phyloP scores from a whole-genome alignment of 2,329 filamentous ascomycete species.

The Arthrobotrys sphaeroides region DNA sequence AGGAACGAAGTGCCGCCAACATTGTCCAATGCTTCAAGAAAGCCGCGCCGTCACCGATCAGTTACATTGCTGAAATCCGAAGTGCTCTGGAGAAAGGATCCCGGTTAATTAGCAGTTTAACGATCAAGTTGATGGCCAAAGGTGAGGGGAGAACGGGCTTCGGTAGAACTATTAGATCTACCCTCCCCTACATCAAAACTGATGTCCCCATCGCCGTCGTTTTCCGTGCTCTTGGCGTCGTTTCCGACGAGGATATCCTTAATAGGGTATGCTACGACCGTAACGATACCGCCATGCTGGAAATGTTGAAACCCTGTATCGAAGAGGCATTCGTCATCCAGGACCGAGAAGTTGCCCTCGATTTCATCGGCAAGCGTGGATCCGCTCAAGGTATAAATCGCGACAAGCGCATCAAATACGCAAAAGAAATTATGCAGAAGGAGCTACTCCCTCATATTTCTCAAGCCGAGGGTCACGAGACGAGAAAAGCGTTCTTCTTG shows the following conservation, averaged over 20 bases:
- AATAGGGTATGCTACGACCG: constrained; percentile 98
- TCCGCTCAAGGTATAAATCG: constrained; percentile 77
- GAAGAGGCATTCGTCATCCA: constrained; percentile 97
- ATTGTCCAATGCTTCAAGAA: constrained; percentile 99
- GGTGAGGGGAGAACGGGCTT: constrained; percentile 78
- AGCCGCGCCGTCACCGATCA: constrained; percentile 87
- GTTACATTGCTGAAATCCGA: constrained; percentile 93
- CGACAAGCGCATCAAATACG: constrained; percentile 90
- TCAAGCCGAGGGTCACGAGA: constrained; percentile 92
- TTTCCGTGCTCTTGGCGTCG: constrained; percentile 92
- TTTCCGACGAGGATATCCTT: constrained; percentile 96
- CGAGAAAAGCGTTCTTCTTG: constrained; percentile 94
- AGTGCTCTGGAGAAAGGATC: constrained; percentile 97
- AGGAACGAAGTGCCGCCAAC: constrained; percentile 96
- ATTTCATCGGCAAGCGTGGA: constrained; percentile 94
- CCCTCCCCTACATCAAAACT: constrained; percentile 89
- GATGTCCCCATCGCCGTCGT: constrained; percentile 95
- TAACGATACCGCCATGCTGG: constrained; percentile 94
- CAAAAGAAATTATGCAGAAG: constrained; percentile 94
- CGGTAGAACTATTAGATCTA: constrained; percentile 87
- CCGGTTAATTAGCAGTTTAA: constrained; percentile 88
- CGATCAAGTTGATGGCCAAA: constrained; percentile 88
- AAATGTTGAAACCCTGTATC: constrained; percentile 96
- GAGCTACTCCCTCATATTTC: constrained; percentile 97
- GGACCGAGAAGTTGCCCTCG: constrained; percentile 89